phyloP scores from a whole-genome alignment of 257 asterid species.

The Ilex asprella region DNA sequence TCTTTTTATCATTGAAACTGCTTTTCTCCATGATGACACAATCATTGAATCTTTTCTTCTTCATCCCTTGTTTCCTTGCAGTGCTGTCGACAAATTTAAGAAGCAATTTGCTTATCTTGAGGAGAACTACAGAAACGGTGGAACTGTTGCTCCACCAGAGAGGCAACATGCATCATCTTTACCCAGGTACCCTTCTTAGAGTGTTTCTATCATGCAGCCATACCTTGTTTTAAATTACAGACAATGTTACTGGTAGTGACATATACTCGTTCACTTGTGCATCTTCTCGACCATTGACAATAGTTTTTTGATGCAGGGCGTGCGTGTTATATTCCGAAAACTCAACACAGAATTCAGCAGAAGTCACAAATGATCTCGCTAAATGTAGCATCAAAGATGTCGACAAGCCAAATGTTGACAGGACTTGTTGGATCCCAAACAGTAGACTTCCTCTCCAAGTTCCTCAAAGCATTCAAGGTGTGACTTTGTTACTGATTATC shows the following conservation, averaged over 20 bases:
- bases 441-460: constrained; percentile 74
- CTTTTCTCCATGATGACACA: neutral
- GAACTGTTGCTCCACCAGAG: constrained; percentile 78
- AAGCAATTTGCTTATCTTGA: constrained; percentile 93
- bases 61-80: constrained; percentile 18
- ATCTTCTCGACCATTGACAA: constrained; percentile 7
- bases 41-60: neutral
- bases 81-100: constrained; percentile 98
- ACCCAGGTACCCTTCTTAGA: constrained; percentile 52
- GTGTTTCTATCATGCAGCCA: neutral
- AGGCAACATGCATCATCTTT: constrained; percentile 94
- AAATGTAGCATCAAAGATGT: constrained; percentile 68
- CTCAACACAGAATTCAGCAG: constrained; percentile 39
- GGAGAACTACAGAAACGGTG: constrained; percentile 74
- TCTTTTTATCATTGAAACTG: too few species aligned
- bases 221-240: neutral
- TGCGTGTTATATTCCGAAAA: constrained; percentile 65
- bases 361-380: constrained; percentile 57
- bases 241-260: neutral
- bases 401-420: constrained; percentile 50
- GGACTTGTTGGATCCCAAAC: constrained; percentile 45
- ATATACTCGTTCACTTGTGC: neutral
- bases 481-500: neutral
- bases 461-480: constrained; percentile 83
- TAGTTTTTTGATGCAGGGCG: constrained; percentile 42